Conservation (phyloP, 768 basidiomycete species). For the Cystofilobasidium macerans region DNA sequence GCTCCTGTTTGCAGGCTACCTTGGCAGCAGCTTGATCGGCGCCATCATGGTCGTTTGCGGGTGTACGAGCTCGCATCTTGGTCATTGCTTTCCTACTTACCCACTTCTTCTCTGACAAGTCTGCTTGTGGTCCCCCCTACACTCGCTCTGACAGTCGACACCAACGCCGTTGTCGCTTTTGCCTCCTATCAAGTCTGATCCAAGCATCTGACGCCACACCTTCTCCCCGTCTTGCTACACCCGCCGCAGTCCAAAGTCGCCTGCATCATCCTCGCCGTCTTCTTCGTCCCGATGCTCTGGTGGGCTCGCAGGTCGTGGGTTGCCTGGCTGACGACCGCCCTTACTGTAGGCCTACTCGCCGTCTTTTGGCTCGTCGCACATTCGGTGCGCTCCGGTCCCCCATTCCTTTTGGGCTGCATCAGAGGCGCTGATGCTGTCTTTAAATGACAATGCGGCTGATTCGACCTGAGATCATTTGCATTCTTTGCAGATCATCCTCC, state of each 20-base stretch:
- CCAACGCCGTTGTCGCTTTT: conserved; percentile 31
- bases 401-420: background rate
- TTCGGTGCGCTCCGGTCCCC: conserved; percentile 18
- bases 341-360: conserved; percentile 67
- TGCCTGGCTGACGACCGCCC: conserved; percentile 64
- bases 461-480: conserved; percentile 60
- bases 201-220: background rate
- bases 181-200: background rate
- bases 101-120: conserved; percentile 45
- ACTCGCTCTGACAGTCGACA: conserved; percentile 35
- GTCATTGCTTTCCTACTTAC: conserved; percentile 48
- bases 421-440: no score
- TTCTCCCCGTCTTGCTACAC: no score
- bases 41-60: conserved; percentile 61
- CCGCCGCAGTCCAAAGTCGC: conserved; percentile 63
- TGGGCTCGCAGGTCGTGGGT: conserved; percentile 36
- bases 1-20: conserved; percentile 50
- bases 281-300: conserved; percentile 80
- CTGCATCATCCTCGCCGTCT: conserved; percentile 63
- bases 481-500: conserved; percentile 58
- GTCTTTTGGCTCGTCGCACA: conserved; percentile 33
- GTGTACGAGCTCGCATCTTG: conserved; percentile 24
- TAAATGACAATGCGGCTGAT: conserved; percentile 43
- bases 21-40: conserved; percentile 76
- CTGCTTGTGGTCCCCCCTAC: background rate